Evolutionary conservation across 2,329 filamentous ascomycete species (phyloP).

Genomic region (Aspergillaceae sp.): DNA sequence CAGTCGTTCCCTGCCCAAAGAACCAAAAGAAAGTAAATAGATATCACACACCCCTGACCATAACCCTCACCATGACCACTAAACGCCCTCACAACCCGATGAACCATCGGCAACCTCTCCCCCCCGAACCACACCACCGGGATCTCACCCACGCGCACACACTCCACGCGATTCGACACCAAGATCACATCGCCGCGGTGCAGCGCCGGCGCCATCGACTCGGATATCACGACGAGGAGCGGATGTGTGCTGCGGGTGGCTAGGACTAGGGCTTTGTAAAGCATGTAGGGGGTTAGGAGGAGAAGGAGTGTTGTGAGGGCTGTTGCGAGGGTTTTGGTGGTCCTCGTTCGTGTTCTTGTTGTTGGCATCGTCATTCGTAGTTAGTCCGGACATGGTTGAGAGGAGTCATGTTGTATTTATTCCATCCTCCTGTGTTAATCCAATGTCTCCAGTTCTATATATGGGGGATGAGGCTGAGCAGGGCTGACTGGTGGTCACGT

Average conservation of each 20-base stretch:
- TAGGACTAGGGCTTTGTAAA: conserved; percentile 4
- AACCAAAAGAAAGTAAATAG: background rate
- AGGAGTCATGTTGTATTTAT: no score
- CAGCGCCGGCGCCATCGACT: conserved; percentile 9
- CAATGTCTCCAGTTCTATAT: no score
- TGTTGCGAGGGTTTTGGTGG: background rate
- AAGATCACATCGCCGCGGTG: conserved; percentile 3
- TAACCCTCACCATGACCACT: background rate
- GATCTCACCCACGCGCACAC: conserved; percentile 1
- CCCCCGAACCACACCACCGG: conserved; percentile 2
- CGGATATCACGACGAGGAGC: conserved; percentile 7
- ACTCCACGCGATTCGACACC: conserved; percentile 1
- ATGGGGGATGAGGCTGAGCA: no score
- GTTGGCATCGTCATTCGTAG: background rate
- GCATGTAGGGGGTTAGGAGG: conserved; percentile 1
- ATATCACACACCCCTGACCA: background rate
- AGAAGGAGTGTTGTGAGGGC: background rate
- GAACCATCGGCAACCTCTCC: conserved; percentile 2
- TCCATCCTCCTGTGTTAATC: no score
- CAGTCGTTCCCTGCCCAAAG: background rate
- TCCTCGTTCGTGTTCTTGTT: background rate
- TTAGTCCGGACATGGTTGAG: no score
- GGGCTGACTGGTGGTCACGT: no score
- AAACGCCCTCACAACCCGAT: conserved; percentile 2
- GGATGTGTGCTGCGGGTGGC: conserved; percentile 3